Conservation (phyloP, 2,329 filamentous ascomycete species). For the Fusarium sublunatum region DNA sequence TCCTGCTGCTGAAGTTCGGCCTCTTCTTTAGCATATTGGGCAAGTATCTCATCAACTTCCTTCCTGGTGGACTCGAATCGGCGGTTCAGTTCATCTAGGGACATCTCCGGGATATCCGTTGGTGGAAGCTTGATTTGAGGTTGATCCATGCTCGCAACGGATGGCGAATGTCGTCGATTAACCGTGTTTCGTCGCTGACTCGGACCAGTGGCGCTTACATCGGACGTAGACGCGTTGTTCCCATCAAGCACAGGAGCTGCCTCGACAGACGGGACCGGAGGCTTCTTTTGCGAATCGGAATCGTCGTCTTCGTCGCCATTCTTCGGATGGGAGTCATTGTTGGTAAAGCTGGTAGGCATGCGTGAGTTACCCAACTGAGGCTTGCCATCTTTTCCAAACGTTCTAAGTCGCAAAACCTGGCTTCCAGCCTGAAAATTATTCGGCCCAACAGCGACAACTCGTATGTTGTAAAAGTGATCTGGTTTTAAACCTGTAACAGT, state of each 20-base stretch:
- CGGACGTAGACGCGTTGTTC: conserved; percentile 71
- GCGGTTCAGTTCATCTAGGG: conserved; percentile 81
- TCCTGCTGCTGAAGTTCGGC: conserved; percentile 74
- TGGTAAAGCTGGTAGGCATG: conserved; percentile 66
- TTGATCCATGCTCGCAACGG: conserved; percentile 68
- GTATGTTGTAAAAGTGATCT: conserved; percentile 90
- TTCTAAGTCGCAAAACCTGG: conserved; percentile 84
- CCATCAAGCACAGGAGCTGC: conserved; percentile 71
- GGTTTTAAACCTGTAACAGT: conserved; percentile 89
- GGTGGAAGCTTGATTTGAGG: conserved; percentile 57
- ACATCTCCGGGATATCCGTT: conserved; percentile 69
- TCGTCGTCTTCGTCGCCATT: conserved; percentile 58
- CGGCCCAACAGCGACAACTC: conserved; percentile 89
- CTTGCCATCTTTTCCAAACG: conserved; percentile 72
- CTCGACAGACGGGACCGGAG: conserved; percentile 68
- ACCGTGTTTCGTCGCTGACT: conserved; percentile 64
- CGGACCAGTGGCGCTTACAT: conserved; percentile 62
- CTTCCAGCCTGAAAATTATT: conserved; percentile 95
- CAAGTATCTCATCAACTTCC: conserved; percentile 83
- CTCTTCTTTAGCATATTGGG: conserved; percentile 76
- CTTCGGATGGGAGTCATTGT: conserved; percentile 59
- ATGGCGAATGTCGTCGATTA: conserved; percentile 81
- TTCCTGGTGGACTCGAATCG: conserved; percentile 82
- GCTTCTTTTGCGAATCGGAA: conserved; percentile 59
- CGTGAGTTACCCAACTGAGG: conserved; percentile 69